Evolutionary conservation across 2,329 filamentous ascomycete species (phyloP).

Genomic region (Colletotrichum tropicicola): DNA sequence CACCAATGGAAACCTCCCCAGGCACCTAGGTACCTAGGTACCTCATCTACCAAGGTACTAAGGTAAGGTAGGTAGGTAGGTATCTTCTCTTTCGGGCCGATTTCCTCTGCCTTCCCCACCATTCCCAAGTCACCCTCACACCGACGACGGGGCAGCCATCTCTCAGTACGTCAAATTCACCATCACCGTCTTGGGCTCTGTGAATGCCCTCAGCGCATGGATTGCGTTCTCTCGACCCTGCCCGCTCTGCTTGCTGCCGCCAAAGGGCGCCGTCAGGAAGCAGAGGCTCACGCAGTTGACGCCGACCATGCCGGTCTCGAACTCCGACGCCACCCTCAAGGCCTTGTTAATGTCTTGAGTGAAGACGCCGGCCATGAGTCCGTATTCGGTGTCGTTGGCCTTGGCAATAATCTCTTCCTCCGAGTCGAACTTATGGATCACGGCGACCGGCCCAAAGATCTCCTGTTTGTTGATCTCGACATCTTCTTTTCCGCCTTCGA

Average conservation of each 20-base stretch:
- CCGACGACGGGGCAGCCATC: too few species aligned
- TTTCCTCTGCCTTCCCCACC: too few species aligned
- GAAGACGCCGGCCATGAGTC: slow-evolving; percentile 60
- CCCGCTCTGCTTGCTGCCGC: slow-evolving; percentile 59
- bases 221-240: slow-evolving; percentile 58
- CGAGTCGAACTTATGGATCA: slow-evolving; percentile 62
- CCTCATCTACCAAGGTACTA: too few species aligned
- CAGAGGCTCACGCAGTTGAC: slow-evolving; percentile 61
- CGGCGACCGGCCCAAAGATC: slow-evolving; percentile 66
- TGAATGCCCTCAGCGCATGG: slow-evolving; percentile 55
- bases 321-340: slow-evolving; percentile 58
- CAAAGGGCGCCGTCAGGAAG: slow-evolving; percentile 54
- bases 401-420: slow-evolving; percentile 63
- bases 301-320: slow-evolving; percentile 77
- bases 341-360: slow-evolving; percentile 72
- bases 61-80: too few species aligned
- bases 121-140: too few species aligned
- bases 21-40: too few species aligned
- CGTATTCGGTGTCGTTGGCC: slow-evolving; percentile 63
- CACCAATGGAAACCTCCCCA: too few species aligned
- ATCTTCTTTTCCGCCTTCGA: slow-evolving; percentile 50
- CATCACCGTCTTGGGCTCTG: slow-evolving; percentile 60
- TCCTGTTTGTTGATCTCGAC: slow-evolving; percentile 60
- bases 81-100: too few species aligned
- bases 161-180: slow-evolving; percentile 45